phyloP scores from a whole-genome alignment of 371 early-diverging fungal genomes.

The Syncephalastrum sp. region DNA sequence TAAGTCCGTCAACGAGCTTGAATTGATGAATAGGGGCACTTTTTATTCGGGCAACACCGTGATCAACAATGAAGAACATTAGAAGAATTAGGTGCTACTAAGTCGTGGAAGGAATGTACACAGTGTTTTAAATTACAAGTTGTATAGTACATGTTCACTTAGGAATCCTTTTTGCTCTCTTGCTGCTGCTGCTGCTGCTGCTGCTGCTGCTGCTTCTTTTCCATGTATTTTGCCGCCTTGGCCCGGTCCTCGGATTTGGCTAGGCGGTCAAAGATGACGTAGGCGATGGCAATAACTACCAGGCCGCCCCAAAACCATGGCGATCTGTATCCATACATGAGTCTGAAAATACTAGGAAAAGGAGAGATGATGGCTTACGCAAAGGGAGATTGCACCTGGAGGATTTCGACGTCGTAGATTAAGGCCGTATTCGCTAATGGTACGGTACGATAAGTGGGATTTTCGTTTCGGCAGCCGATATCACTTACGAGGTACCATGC shows the following conservation, averaged over 20 bases:
- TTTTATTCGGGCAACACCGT: too few relatives aligned
- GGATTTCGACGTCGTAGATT: slow-evolving; percentile 38
- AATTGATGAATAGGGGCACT: too few relatives aligned
- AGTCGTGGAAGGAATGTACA: too few relatives aligned
- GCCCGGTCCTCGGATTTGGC: slow-evolving; percentile 18
- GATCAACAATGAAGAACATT: too few relatives aligned
- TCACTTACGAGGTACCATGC: slow-evolving; percentile 32
- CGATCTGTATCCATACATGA: slow-evolving; percentile 18
- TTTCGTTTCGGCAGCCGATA: background rate
- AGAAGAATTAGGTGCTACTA: too few relatives aligned
- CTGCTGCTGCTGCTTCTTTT: slow-evolving; percentile 13
- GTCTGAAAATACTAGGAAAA: background rate
- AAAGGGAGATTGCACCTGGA: slow-evolving; percentile 27
- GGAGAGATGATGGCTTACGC: slow-evolving; percentile 21
- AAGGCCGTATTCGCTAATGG: slow-evolving; percentile 31
- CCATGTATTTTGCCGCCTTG: slow-evolving; percentile 23
- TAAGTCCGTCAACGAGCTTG: too few relatives aligned
- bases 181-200: slow-evolving; percentile 18
- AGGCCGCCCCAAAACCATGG: slow-evolving; percentile 37
- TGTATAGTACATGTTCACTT: too few relatives aligned
- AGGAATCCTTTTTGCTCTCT: background rate
- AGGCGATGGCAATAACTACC: slow-evolving; percentile 9
- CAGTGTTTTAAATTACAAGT: too few relatives aligned
- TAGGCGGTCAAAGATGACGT: slow-evolving; percentile 13
- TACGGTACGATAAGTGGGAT: background rate